A percentile compares a stretch with the other conserved stretches of the same genome.
phyloP scores from a whole-genome alignment of 2,329 filamentous ascomycete genomes.

The Pseudogymnoascus sp. region DNA sequence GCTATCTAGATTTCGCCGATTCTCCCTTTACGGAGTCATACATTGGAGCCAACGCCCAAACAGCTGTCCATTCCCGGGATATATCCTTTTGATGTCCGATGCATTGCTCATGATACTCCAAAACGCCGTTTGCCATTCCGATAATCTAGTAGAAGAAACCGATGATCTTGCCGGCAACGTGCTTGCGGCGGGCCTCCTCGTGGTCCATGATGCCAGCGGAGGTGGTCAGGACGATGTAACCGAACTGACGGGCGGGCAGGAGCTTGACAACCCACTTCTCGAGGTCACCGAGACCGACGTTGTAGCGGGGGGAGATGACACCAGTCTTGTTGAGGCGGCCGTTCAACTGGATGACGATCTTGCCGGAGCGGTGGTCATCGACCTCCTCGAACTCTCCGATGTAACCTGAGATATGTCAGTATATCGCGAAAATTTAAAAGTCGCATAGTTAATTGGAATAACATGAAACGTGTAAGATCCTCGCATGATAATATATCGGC shows the following conservation, averaged over 20 bases:
- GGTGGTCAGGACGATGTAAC: conserved; percentile 97
- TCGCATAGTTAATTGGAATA: conserved; percentile 63
- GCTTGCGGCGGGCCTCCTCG: conserved; percentile 98
- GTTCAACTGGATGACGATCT: conserved; percentile 99
- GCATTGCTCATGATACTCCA: conserved; percentile 24
- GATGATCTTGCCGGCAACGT: conserved; percentile 98
- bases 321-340: conserved; percentile 98
- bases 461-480: conserved; percentile 98
- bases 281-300: conserved; percentile 92
- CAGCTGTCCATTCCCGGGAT: conserved; percentile 11
- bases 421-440: conserved; percentile 96
- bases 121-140: conserved; percentile 17
- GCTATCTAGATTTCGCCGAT: conserved; percentile 23
- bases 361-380: conserved; percentile 98
- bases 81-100: conserved; percentile 16
- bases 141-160: conserved; percentile 92
- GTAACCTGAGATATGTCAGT: conserved; percentile 69
- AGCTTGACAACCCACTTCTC: conserved; percentile 99
- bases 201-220: conserved; percentile 99
- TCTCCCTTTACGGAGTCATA: conserved; percentile 1
- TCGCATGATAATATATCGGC: conserved; percentile 89
- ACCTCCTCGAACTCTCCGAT: conserved; percentile 99
- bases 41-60: conserved; percentile 1
- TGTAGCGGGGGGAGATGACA: conserved; percentile 99
- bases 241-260: conserved; percentile 98